phyloP scores from a whole-genome alignment of 2,329 filamentous ascomycete species.

The Cladobotryum protrusum region DNA sequence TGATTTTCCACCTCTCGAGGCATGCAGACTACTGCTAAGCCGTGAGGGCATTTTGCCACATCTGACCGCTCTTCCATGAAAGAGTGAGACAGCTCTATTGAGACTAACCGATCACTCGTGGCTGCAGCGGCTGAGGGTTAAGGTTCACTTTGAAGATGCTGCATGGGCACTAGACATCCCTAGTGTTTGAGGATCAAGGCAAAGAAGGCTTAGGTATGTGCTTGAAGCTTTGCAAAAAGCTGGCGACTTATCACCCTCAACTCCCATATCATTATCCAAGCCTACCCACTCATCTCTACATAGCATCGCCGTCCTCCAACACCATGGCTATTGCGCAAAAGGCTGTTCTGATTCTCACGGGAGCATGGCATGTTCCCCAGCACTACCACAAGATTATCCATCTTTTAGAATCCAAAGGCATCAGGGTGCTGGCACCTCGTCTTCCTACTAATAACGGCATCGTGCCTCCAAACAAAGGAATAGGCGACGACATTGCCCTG shows the following conservation, averaged over 20 bases:
- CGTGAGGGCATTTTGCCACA: not conserved
- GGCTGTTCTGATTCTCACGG: slow-evolving; percentile 14
- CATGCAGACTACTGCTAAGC: not conserved
- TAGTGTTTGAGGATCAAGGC: too few relatives aligned
- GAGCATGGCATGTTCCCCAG: slow-evolving; percentile 15
- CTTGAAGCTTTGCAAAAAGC: too few relatives aligned
- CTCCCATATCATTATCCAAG: too few relatives aligned
- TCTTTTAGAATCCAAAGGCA: slow-evolving; percentile 8
- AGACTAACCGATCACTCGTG: not conserved
- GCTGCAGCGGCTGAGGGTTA: not conserved
- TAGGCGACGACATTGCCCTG: slow-evolving; percentile 13
- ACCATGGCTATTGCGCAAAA: not conserved
- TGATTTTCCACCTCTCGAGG: too few relatives aligned
- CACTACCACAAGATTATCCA: slow-evolving; percentile 13
- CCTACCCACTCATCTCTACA: too few relatives aligned
- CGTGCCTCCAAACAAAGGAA: slow-evolving; percentile 14
- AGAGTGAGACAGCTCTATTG: too few relatives aligned
- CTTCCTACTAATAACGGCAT: slow-evolving; percentile 15
- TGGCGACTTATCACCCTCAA: too few relatives aligned
- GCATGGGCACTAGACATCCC: too few relatives aligned
- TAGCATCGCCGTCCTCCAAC: not conserved
- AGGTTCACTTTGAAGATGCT: not conserved
- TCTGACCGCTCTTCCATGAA: not conserved
- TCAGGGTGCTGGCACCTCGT: slow-evolving; percentile 12
- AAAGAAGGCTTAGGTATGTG: too few relatives aligned